phyloP scores from a whole-genome alignment of 768 basidiomycete species.

The Russula emetica region DNA sequence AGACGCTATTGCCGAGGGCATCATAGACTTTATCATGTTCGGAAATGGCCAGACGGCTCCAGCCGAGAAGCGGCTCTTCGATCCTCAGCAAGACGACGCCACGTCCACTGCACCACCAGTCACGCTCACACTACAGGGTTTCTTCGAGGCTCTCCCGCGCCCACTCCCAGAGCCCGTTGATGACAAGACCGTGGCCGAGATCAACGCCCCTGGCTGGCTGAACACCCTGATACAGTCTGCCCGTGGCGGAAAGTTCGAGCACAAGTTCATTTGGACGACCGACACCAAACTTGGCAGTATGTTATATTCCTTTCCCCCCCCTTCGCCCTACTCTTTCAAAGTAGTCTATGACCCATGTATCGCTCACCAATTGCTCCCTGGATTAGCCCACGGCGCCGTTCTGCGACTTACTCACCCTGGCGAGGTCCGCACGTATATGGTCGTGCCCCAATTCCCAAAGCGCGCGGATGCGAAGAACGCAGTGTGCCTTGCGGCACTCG shows the following conservation, averaged over 20 bases:
- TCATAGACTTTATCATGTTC: constrained; percentile 54
- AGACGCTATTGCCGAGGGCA: constrained; percentile 49
- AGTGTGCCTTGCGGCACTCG: constrained; percentile 60
- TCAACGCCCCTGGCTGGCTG: constrained; percentile 54
- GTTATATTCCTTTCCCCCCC: constrained; percentile 28
- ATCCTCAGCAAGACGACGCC: constrained; percentile 20
- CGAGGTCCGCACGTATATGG: constrained; percentile 53
- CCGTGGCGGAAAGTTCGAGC: constrained; percentile 44
- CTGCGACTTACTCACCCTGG: constrained; percentile 53
- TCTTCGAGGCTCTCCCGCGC: constrained; percentile 60
- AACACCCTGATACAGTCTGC: constrained; percentile 49
- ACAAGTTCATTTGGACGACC: constrained; percentile 44
- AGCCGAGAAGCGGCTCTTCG: constrained; percentile 25
- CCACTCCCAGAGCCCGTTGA: constrained; percentile 56
- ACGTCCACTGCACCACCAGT: constrained; percentile 16
- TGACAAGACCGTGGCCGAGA: constrained; percentile 43
- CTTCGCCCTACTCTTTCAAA: background rate
- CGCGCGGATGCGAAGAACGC: constrained; percentile 66
- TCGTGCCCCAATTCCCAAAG: constrained; percentile 58
- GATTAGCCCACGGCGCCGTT: constrained; percentile 57
- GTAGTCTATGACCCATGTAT: no score
- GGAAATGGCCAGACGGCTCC: constrained; percentile 50
- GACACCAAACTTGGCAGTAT: constrained; percentile 44
- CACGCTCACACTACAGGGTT: constrained; percentile 45
- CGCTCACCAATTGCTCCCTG: background rate